phyloP scores from a whole-genome alignment of 306 rosid species.

The Vigna trinervia region DNA sequence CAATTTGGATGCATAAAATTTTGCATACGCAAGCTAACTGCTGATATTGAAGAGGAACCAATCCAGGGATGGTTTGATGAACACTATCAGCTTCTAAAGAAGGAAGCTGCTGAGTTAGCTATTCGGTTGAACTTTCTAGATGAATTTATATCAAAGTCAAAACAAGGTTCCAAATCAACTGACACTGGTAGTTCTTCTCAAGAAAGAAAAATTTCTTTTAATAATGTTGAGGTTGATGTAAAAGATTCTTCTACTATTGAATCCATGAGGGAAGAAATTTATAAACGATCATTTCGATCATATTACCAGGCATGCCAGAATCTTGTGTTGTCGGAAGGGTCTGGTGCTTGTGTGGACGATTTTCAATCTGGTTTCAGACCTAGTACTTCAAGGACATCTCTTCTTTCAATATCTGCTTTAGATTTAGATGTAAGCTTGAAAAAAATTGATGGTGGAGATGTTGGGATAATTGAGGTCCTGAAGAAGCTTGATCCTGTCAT shows the following conservation, averaged over 20 bases:
- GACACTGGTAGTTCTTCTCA: conserved; percentile 65
- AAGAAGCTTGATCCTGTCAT: conserved; percentile 92
- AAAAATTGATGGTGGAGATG: conserved; percentile 88
- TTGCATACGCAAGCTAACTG: conserved; percentile 81
- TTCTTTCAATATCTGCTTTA: conserved; percentile 78
- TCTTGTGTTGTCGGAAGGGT: conserved; percentile 76
- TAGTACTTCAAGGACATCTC: conserved; percentile 80
- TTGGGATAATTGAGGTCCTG: conserved; percentile 87
- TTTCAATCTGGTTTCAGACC: conserved; percentile 95
- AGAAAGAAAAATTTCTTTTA: conserved; percentile 59
- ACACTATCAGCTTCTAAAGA: conserved; percentile 85
- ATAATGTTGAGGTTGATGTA: conserved; percentile 74
- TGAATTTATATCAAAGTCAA: conserved; percentile 65
- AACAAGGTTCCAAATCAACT: conserved; percentile 59
- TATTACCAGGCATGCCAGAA: conserved; percentile 89
- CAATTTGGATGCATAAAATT: conserved; percentile 90
- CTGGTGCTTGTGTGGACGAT: conserved; percentile 81
- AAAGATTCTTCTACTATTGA: conserved; percentile 65
- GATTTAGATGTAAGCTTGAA: conserved; percentile 84
- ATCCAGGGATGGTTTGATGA: conserved; percentile 99
- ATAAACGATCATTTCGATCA: conserved; percentile 80
- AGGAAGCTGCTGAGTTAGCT: conserved; percentile 93
- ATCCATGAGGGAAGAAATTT: conserved; percentile 73
- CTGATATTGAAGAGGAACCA: conserved; percentile 96
- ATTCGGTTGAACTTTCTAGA: conserved; percentile 84